Conservation (phyloP, 352 stramenopile species). For the Globisporangium cystogenes region DNA sequence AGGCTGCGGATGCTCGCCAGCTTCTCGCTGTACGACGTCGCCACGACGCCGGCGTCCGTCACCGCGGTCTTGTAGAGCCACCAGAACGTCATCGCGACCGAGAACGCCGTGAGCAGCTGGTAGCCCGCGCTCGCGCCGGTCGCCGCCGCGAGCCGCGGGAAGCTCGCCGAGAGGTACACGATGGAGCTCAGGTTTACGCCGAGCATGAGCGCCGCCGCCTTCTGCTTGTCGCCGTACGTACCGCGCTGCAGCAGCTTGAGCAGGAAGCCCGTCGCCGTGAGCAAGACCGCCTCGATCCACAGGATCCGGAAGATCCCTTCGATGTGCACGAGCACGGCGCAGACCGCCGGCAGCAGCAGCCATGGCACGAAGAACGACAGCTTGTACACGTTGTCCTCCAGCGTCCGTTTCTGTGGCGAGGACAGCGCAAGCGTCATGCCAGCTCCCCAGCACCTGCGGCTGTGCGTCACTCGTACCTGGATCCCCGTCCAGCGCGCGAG, state of each 20-base stretch:
- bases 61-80: conserved; percentile 53
- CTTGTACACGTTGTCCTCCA: conserved; percentile 68
- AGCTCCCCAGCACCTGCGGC: not conserved
- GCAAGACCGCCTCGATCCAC: conserved; percentile 25
- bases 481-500: conserved; percentile 35
- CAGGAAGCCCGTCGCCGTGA: conserved; percentile 25
- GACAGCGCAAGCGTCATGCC: not conserved
- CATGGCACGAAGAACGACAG: conserved; percentile 72
- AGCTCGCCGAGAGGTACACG: conserved; percentile 45
- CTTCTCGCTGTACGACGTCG: conserved; percentile 65
- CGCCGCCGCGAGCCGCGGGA: conserved; percentile 24
- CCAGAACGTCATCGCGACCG: conserved; percentile 32
- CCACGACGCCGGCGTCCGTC: conserved; percentile 53
- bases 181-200: conserved; percentile 74
- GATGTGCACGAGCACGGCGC: conserved; percentile 30
- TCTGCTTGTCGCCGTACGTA: conserved; percentile 70
- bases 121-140: conserved; percentile 24
- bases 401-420: conserved; percentile 34
- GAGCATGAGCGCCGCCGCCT: conserved; percentile 65
- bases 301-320: conserved; percentile 30
- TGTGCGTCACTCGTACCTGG: conserved; percentile 15
- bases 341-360: conserved; percentile 40
- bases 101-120: conserved; percentile 15
- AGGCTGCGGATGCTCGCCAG: conserved; percentile 57
- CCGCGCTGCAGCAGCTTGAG: conserved; percentile 55